Conservation (phyloP, 768 basidiomycete genomes). For the Sutorius australiensis region DNA sequence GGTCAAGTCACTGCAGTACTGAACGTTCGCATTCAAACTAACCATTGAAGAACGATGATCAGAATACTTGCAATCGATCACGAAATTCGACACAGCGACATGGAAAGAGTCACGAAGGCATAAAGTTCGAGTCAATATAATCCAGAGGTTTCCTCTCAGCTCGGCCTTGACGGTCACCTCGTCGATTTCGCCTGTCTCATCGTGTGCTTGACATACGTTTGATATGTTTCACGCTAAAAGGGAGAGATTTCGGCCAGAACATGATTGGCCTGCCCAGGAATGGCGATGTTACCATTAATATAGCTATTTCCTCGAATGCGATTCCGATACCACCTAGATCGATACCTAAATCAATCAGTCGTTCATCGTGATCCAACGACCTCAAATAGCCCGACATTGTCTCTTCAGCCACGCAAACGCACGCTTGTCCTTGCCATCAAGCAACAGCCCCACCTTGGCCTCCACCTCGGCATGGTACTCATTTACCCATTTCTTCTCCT, state of each 20-base stretch:
- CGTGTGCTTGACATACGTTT: too few relatives aligned
- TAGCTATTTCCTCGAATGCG: not conserved
- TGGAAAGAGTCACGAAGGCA: too few relatives aligned
- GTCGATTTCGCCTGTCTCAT: too few relatives aligned
- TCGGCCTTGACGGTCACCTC: too few relatives aligned
- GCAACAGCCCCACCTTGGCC: constrained; percentile 51
- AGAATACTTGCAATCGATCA: not conserved
- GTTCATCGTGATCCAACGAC: not conserved
- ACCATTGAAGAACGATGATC: not conserved
- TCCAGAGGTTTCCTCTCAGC: too few relatives aligned
- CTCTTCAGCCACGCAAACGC: constrained; percentile 24
- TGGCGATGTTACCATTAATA: too few relatives aligned
- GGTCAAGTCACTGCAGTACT: not conserved
- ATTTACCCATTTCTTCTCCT: constrained; percentile 83
- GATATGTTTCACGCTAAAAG: too few relatives aligned
- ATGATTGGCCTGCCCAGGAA: too few relatives aligned
- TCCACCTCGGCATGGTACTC: constrained; percentile 72
- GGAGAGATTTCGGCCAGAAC: too few relatives aligned
- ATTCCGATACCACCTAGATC: not conserved
- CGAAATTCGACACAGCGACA: not conserved
- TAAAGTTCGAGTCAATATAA: too few relatives aligned
- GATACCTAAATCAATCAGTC: not conserved
- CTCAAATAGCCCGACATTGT: constrained; percentile 14
- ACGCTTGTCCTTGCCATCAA: constrained; percentile 38
- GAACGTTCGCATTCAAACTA: not conserved